These are phyloP conservation scores for Persicaria maculosa DNA, from an alignment of 148 eudicot species.

Conservation along the genomic window DNA sequence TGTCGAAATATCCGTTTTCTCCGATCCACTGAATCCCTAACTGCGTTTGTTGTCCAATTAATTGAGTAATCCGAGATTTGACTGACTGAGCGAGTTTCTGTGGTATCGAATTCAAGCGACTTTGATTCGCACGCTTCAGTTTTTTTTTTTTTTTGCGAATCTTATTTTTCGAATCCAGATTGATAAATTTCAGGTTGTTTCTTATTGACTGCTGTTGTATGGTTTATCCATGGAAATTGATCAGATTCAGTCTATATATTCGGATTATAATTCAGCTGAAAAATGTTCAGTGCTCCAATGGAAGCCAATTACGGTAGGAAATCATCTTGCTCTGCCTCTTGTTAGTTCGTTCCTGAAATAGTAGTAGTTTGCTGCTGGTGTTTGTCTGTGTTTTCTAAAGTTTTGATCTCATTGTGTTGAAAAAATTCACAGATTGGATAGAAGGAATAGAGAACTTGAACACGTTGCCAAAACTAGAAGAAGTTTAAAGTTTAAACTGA, in stretches of 20 bases:
- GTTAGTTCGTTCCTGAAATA: not conserved
- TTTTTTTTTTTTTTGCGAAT: not conserved
- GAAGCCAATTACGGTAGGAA: not conserved
- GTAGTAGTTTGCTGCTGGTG: not conserved
- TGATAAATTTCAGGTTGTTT: not conserved
- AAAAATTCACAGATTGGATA: not conserved
- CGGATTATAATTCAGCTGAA: not conserved
- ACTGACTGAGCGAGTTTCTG: not conserved
- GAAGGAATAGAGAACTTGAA: slow-evolving; percentile 1
- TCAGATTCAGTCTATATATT: not conserved
- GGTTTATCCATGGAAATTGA: not conserved
- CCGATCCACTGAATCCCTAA: slow-evolving; percentile 6
- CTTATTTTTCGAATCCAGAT: not conserved
- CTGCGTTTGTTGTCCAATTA: not conserved
- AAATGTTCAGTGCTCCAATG: not conserved
- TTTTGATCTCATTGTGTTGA: not conserved
- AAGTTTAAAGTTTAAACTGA: not conserved
- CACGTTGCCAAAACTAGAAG: not conserved
- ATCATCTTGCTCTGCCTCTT: not conserved
- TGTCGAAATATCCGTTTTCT: not conserved
- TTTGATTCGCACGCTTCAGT: not conserved
- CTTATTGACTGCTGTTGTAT: not conserved
- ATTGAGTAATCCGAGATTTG: not conserved
- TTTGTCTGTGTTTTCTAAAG: not conserved
- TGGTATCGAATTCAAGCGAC: not conserved